Conservation (phyloP, 192 early-diverging fungal species). For the Pilaira anomala region DNA sequence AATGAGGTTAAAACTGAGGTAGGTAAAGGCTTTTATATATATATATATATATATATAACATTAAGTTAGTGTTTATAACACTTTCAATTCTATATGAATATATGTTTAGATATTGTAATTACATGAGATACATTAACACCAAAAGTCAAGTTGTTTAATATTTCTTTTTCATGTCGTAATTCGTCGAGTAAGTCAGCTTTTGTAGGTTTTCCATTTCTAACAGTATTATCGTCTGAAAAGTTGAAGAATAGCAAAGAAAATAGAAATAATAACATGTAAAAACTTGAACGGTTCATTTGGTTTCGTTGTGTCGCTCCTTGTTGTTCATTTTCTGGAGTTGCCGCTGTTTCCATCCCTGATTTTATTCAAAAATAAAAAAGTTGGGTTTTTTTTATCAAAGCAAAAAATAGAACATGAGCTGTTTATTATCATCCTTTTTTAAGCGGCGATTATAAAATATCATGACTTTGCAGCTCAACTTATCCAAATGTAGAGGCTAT, state of each 20-base stretch:
- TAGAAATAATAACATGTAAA: slow-evolving; percentile 39
- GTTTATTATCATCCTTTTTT: too few species aligned
- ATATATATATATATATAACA: neutral
- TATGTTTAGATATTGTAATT: slow-evolving; percentile 21
- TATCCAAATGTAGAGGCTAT: too few species aligned
- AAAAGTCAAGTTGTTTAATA: slow-evolving; percentile 43
- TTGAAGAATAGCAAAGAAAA: slow-evolving; percentile 43
- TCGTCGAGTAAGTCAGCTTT: slow-evolving; percentile 30
- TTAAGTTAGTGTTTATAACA: neutral
- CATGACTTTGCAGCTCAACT: too few species aligned
- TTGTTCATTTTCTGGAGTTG: slow-evolving; percentile 5
- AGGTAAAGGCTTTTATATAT: slow-evolving; percentile 32
- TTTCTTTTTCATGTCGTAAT: slow-evolving; percentile 34
- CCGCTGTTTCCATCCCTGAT: too few species aligned
- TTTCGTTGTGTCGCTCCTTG: slow-evolving; percentile 25
- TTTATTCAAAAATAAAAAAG: slow-evolving; percentile 3
- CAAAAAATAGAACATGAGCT: too few species aligned
- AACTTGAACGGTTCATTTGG: slow-evolving; percentile 31
- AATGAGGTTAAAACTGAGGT: slow-evolving; percentile 21
- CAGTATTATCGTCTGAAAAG: slow-evolving; percentile 38
- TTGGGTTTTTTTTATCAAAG: neutral
- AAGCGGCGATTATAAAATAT: too few species aligned
- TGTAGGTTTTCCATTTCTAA: slow-evolving; percentile 15
- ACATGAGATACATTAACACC: slow-evolving; percentile 43
- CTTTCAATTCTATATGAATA: too few species aligned